Evolutionary conservation across 257 asterid species (phyloP).

Genomic region (Misopates orontium): DNA sequence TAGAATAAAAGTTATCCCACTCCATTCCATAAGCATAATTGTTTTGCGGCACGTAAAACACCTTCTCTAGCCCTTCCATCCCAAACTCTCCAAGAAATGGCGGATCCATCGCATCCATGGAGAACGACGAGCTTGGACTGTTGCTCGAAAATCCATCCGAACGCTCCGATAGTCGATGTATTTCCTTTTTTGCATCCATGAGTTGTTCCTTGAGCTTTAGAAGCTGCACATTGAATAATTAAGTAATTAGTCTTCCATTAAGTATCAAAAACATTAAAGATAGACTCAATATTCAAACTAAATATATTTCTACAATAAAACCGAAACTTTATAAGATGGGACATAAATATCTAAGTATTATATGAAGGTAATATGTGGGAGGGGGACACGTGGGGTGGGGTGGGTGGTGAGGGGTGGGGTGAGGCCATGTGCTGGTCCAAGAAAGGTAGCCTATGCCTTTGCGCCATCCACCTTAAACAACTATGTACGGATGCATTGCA

Average conservation of each 20-base stretch:
- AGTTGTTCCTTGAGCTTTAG: slow-evolving; percentile 59
- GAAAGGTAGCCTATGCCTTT: not conserved
- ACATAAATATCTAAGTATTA: no score
- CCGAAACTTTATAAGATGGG: no score
- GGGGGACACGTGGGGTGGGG: no score
- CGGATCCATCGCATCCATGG: slow-evolving; percentile 31
- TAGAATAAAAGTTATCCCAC: slow-evolving; percentile 37
- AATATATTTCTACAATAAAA: no score
- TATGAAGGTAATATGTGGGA: no score
- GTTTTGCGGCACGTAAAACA: slow-evolving; percentile 35
- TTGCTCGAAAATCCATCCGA: slow-evolving; percentile 52
- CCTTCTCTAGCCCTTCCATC: slow-evolving; percentile 48
- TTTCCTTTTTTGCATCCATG: slow-evolving; percentile 52
- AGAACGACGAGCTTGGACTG: slow-evolving; percentile 52
- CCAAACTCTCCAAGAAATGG: slow-evolving; percentile 53
- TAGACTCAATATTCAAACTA: no score
- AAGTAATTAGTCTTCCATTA: no score
- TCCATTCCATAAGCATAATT: slow-evolving; percentile 26
- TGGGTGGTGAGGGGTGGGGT: no score
- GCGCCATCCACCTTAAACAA: slow-evolving; percentile 24
- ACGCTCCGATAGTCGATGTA: slow-evolving; percentile 37
- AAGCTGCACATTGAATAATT: slow-evolving; percentile 33
- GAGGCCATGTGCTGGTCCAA: no score
- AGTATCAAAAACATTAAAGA: no score
- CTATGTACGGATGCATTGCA: slow-evolving; percentile 31